Conservation (phyloP, 2,329 filamentous ascomycete species). For the Penicillium sp. region DNA sequence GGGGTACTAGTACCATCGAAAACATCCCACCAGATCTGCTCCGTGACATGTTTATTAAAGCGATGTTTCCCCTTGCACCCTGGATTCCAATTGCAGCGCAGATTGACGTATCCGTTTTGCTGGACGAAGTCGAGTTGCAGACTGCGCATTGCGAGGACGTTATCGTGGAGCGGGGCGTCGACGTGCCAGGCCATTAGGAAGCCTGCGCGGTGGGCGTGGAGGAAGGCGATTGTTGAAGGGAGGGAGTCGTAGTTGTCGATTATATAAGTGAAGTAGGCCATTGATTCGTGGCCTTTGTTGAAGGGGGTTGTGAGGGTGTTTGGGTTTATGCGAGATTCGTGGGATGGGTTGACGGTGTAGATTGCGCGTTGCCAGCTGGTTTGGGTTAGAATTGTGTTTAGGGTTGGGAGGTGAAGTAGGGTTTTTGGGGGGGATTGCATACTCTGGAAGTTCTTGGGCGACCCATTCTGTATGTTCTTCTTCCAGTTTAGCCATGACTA, state of each 20-base stretch:
- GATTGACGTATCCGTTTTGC: conserved; percentile 59
- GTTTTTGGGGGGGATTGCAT: conserved; percentile 11
- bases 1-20: conserved; percentile 43
- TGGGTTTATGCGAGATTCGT: conserved; percentile 20
- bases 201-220: conserved; percentile 57
- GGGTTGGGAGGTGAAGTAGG: too few relatives aligned
- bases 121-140: conserved; percentile 55
- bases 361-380: conserved; percentile 49
- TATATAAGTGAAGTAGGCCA: conserved; percentile 51
- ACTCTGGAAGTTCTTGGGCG: conserved; percentile 47
- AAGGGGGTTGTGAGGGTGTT: conserved; percentile 32
- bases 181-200: conserved; percentile 57
- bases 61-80: conserved; percentile 49
- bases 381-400: too few relatives aligned
- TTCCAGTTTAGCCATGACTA: conserved; percentile 48
- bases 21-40: conserved; percentile 39
- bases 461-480: conserved; percentile 51
- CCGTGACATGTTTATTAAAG: conserved; percentile 38
- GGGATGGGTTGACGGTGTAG: conserved; percentile 44
- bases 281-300: conserved; percentile 50
- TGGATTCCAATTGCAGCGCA: conserved; percentile 61
- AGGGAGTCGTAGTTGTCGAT: conserved; percentile 50
- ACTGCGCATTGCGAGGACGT: conserved; percentile 52
- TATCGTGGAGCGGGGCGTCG: conserved; percentile 58
- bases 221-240: conserved; percentile 57